These are phyloP conservation scores for Solanum corneliomulleri DNA, from an alignment of 257 asterid species.

Conservation along the genomic window DNA sequence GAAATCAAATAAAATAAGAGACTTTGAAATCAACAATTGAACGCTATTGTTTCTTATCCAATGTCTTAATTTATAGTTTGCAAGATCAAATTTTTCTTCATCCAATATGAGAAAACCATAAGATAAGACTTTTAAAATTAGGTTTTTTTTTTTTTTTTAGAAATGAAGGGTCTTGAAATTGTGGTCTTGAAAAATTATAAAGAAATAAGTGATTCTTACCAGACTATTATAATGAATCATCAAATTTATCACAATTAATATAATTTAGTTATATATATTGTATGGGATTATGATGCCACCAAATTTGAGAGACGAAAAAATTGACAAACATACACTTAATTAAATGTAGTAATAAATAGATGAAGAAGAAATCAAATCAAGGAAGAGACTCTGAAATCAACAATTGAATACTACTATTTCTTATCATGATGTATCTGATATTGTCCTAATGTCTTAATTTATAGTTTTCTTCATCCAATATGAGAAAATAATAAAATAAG, in stretches of 20 bases:
- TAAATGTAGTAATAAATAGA: neutral
- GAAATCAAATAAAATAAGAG: too few relatives aligned
- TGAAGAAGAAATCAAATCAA: neutral
- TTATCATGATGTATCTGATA: neutral
- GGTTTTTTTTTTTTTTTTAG: too few relatives aligned
- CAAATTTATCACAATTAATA: too few relatives aligned
- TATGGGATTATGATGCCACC: neutral
- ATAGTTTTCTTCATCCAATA: neutral
- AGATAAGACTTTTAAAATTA: too few relatives aligned
- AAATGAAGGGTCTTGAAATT: neutral
- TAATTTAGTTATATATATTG: neutral
- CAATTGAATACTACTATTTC: neutral
- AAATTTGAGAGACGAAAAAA: neutral
- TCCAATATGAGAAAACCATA: neutral
- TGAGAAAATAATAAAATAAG: neutral
- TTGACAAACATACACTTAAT: neutral
- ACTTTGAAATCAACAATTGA: too few relatives aligned
- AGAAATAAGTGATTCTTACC: neutral
- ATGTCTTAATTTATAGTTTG: neutral
- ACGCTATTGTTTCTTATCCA: too few relatives aligned
- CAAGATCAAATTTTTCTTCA: neutral
- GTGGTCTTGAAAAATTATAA: neutral
- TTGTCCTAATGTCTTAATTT: neutral
- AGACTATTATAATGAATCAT: neutral
- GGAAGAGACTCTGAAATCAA: neutral